Evolutionary conservation across 2,329 filamentous ascomycete species (phyloP).

Genomic region (Colletotrichum sp.): DNA sequence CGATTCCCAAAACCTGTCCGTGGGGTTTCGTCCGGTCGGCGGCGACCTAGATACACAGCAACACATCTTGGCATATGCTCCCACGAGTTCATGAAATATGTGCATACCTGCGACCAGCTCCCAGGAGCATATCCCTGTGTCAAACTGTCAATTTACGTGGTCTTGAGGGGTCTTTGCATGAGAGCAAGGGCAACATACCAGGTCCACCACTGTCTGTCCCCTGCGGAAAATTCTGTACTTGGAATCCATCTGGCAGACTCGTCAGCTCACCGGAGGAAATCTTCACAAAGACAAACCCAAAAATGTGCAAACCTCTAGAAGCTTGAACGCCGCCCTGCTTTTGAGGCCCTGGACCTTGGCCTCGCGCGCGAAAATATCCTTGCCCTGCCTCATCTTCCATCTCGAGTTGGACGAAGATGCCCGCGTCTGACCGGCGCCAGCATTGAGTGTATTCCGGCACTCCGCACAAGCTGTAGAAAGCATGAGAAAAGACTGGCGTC

Average conservation of each 20-base stretch:
- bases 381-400: constrained; percentile 83
- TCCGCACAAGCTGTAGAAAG: neutral
- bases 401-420: constrained; percentile 67
- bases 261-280: neutral
- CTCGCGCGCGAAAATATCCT: constrained; percentile 74
- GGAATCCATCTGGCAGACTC: constrained; percentile 71
- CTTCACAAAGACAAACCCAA: neutral
- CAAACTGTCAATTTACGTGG: neutral
- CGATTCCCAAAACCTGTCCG: constrained; percentile 87
- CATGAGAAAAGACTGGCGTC: neutral
- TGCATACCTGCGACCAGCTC: constrained; percentile 69
- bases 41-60: constrained; percentile 67
- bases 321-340: constrained; percentile 91
- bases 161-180: neutral
- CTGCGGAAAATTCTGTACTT: constrained; percentile 79
- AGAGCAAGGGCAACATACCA: constrained; percentile 58
- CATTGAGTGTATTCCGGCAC: neutral
- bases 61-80: neutral
- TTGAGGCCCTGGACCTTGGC: constrained; percentile 83
- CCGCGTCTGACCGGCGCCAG: neutral
- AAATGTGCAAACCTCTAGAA: constrained; percentile 71
- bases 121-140: constrained; percentile 78
- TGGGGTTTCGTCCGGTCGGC: constrained; percentile 76
- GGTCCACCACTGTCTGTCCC: constrained; percentile 87
- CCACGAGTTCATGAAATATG: neutral